Conservation (phyloP, 805 yeast species). For the Sungouiozyma ichnusensis region DNA sequence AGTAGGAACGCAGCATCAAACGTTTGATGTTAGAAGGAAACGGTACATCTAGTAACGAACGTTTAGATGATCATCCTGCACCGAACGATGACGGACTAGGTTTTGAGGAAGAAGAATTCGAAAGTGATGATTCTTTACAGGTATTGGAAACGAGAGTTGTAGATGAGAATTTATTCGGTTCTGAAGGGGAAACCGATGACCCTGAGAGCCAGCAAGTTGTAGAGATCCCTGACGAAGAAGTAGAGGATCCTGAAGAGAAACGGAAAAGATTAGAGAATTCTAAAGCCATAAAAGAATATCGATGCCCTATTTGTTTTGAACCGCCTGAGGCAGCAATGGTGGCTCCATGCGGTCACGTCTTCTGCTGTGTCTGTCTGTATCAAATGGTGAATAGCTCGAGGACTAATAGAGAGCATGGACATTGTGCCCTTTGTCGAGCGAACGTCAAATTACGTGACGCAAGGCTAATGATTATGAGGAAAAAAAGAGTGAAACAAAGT, state of each 20-base stretch:
- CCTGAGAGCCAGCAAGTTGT: slow-evolving; percentile 31
- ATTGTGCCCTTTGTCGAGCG: slow-evolving; percentile 36
- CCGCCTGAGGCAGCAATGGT: slow-evolving; percentile 38
- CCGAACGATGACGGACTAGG: not conserved
- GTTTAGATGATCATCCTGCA: not conserved
- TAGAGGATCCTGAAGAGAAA: slow-evolving; percentile 8
- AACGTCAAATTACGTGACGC: slow-evolving; percentile 26
- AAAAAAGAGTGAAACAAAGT: slow-evolving; percentile 13
- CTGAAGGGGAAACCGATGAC: slow-evolving; percentile 6
- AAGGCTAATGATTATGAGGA: slow-evolving; percentile 26
- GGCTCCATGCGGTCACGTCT: slow-evolving; percentile 49
- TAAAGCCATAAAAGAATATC: slow-evolving; percentile 29
- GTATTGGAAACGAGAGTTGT: not conserved
- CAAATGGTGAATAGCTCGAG: slow-evolving; percentile 40
- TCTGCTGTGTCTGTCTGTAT: slow-evolving; percentile 44
- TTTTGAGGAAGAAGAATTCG: not conserved
- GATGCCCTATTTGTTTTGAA: slow-evolving; percentile 49
- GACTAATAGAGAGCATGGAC: slow-evolving; percentile 27
- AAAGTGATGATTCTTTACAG: slow-evolving; percentile 1
- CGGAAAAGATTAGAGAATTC: slow-evolving; percentile 11
- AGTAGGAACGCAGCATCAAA: no score
- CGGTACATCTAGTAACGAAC: not conserved
- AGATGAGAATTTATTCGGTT: not conserved
- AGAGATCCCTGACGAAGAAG: slow-evolving; percentile 32
- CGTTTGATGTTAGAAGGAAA: no score